Evolutionary conservation across 345 rosid species (phyloP).

Genomic region (Eucalyptus microcorys): DNA sequence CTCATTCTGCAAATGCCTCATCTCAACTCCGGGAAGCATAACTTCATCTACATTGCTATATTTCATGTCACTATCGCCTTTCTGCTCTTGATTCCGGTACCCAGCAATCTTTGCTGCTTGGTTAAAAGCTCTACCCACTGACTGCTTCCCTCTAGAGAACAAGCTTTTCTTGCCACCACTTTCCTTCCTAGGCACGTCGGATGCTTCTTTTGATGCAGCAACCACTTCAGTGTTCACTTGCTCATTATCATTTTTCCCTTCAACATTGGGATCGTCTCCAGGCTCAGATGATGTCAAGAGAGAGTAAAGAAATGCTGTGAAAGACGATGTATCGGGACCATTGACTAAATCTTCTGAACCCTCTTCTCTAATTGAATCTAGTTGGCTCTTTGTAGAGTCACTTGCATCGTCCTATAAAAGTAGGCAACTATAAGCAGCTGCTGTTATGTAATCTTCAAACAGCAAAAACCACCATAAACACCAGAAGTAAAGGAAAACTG

Average conservation of each 20-base stretch:
- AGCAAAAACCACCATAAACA: neutral
- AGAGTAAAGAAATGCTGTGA: constrained; percentile 83
- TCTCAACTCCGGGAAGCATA: constrained; percentile 40
- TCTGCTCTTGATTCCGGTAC: constrained; percentile 27
- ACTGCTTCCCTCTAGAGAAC: constrained; percentile 63
- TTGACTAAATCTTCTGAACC: constrained; percentile 21
- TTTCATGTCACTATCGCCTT: constrained; percentile 23
- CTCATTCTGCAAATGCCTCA: constrained; percentile 34
- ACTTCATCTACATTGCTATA: constrained; percentile 18
- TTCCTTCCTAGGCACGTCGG: constrained; percentile 37
- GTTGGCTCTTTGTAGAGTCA: constrained; percentile 31
- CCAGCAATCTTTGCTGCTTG: constrained; percentile 44
- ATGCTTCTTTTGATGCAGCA: constrained; percentile 1
- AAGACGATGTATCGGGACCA: constrained; percentile 94
- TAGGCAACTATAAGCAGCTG: neutral
- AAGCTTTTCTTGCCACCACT: constrained; percentile 43
- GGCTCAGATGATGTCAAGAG: constrained; percentile 52
- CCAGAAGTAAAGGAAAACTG: neutral
- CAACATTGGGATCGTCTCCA: constrained; percentile 18
- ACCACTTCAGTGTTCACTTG: constrained; percentile 17
- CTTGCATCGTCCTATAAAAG: constrained; percentile 1
- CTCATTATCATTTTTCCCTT: constrained; percentile 22
- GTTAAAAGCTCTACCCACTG: constrained; percentile 40
- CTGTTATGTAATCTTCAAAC: neutral
- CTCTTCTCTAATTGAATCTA: constrained; percentile 36